Percentiles rank a stretch among this genome's conserved stretches.
These are phyloP conservation scores for Trichaptum fuscoviolaceum DNA, from an alignment of 768 basidiomycete genomes.

Conservation along the genomic window DNA sequence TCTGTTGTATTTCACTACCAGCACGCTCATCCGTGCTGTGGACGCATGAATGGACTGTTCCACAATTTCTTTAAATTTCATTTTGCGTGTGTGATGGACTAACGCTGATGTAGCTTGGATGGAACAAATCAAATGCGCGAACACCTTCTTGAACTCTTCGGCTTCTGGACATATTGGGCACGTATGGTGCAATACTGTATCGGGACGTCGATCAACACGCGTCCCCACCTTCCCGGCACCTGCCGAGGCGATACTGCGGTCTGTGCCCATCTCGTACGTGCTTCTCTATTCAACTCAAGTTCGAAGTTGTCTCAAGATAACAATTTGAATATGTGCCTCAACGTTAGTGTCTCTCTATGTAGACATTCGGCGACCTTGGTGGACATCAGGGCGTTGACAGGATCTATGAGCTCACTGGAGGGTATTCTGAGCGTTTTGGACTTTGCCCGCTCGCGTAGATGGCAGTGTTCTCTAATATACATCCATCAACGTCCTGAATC, in stretches of 20 bases:
- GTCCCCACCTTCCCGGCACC: background rate
- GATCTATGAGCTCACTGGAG: background rate
- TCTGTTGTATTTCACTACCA: background rate
- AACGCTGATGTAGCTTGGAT: background rate
- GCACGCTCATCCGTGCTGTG: background rate
- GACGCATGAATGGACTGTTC: background rate
- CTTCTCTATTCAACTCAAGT: too few species aligned
- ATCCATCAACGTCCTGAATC: background rate
- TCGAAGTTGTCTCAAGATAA: background rate
- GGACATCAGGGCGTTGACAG: background rate
- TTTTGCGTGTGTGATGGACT: background rate
- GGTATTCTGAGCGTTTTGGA: too few species aligned
- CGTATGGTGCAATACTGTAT: background rate
- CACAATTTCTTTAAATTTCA: background rate
- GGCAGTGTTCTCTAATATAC: background rate
- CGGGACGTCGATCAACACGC: conserved; percentile 1
- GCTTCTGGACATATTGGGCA: background rate
- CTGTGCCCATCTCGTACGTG: too few species aligned
- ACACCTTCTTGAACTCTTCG: background rate
- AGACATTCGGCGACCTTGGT: background rate
- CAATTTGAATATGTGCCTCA: background rate
- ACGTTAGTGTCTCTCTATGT: background rate
- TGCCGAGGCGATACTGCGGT: background rate
- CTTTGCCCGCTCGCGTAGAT: background rate
- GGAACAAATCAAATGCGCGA: background rate